A percentile compares a stretch with the other conserved stretches of the same genome.
Evolutionary conservation across 2,329 filamentous ascomycete species (phyloP).

Genomic region (Botrytis sinoallii): DNA sequence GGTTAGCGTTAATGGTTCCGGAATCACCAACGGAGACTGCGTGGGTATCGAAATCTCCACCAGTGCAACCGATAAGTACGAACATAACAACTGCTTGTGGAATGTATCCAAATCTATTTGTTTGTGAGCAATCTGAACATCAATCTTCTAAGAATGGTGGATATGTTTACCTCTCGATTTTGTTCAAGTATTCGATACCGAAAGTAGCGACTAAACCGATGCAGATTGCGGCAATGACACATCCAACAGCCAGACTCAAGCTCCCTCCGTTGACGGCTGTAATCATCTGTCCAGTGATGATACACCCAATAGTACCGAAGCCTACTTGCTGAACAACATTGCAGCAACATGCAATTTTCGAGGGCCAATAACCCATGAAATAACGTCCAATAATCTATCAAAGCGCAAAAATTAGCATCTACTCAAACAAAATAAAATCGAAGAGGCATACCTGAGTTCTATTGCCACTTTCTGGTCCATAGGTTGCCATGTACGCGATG

Average conservation of each 20-base stretch:
- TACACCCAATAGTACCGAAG: slow-evolving; percentile 57
- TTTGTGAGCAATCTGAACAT: neutral
- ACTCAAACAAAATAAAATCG: neutral
- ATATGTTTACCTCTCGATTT: slow-evolving; percentile 20
- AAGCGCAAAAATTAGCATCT: neutral
- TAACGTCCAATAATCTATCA: slow-evolving; percentile 54
- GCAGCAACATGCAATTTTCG: slow-evolving; percentile 59
- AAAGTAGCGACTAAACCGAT: slow-evolving; percentile 23
- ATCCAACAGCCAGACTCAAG: slow-evolving; percentile 10
- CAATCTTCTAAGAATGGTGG: neutral
- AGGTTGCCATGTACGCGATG: slow-evolving; percentile 58
- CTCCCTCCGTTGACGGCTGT: slow-evolving; percentile 23
- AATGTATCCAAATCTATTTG: slow-evolving; percentile 44
- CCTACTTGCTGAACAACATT: slow-evolving; percentile 59
- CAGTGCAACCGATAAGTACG: slow-evolving; percentile 55
- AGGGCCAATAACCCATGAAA: slow-evolving; percentile 62
- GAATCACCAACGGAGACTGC: slow-evolving; percentile 48
- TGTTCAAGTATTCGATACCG: slow-evolving; percentile 22
- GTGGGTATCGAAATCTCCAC: slow-evolving; percentile 51
- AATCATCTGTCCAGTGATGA: slow-evolving; percentile 27
- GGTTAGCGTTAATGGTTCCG: slow-evolving; percentile 48
- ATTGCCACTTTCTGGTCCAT: slow-evolving; percentile 57
- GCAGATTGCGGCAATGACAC: slow-evolving; percentile 26
- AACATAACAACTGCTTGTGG: slow-evolving; percentile 55
- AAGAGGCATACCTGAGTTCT: slow-evolving; percentile 50